These are phyloP conservation scores for Penicillium sp. DNA, from an alignment of 2,329 filamentous ascomycete genomes.

Conservation along the genomic window DNA sequence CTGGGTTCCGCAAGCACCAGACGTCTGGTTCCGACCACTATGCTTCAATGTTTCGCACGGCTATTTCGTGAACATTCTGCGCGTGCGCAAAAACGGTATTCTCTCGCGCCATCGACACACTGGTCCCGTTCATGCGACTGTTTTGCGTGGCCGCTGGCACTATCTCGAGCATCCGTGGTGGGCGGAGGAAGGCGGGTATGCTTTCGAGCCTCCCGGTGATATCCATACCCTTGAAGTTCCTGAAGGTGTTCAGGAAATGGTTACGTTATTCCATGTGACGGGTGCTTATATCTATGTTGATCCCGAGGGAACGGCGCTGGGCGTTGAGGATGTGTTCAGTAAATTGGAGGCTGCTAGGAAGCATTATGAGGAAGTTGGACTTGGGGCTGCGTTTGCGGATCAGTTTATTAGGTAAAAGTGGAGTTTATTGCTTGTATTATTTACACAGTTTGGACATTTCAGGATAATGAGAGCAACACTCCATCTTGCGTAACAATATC, in stretches of 20 bases:
- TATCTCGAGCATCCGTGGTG: conserved; percentile 42
- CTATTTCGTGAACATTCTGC: conserved; percentile 37
- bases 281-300: conserved; percentile 41
- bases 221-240: conserved; percentile 41
- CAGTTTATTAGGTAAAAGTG: conserved; percentile 26
- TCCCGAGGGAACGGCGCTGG: conserved; percentile 31
- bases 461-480: conserved; percentile 7
- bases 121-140: conserved; percentile 36
- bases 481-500: conserved; percentile 10
- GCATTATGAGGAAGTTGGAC: conserved; percentile 36
- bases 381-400: conserved; percentile 32
- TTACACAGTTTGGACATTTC: neutral
- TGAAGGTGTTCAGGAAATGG: conserved; percentile 37
- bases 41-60: conserved; percentile 31
- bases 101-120: conserved; percentile 38
- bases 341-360: conserved; percentile 32
- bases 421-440: no score
- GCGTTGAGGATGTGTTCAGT: conserved; percentile 39
- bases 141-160: conserved; percentile 37
- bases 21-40: conserved; percentile 34
- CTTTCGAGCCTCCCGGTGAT: conserved; percentile 38
- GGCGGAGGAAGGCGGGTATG: conserved; percentile 38
- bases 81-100: conserved; percentile 34
- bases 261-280: conserved; percentile 39
- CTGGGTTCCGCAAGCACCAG: conserved; percentile 33